Evolutionary conservation across 2,329 filamentous ascomycete genomes (phyloP).

Genomic region (Fusarium humuli): DNA sequence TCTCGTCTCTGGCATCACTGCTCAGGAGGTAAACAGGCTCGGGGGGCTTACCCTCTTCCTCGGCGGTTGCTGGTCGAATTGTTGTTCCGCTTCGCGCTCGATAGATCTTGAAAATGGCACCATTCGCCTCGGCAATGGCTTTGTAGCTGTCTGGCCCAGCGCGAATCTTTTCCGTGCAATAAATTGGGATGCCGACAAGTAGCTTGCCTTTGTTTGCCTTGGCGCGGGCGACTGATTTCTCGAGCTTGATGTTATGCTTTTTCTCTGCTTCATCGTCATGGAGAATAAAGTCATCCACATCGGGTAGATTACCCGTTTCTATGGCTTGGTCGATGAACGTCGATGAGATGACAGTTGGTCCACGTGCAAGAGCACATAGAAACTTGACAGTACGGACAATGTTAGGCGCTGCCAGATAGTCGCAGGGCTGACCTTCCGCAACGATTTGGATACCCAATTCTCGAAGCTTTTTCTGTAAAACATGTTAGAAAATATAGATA

Average conservation of each 20-base stretch:
- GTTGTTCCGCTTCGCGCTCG: conserved; percentile 76
- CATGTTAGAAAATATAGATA: conserved; percentile 33
- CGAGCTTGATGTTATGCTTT: conserved; percentile 75
- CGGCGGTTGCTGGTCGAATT: conserved; percentile 72
- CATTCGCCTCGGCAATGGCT: conserved; percentile 88
- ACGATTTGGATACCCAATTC: conserved; percentile 85
- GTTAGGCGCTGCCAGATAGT: conserved; percentile 87
- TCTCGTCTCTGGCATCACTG: conserved; percentile 73
- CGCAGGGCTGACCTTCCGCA: conserved; percentile 78
- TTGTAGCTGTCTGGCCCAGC: conserved; percentile 88
- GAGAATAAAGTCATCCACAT: conserved; percentile 74
- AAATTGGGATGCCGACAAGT: conserved; percentile 80
- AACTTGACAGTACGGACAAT: conserved; percentile 95
- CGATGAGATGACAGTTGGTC: conserved; percentile 80
- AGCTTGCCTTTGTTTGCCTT: conserved; percentile 81
- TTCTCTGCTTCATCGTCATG: conserved; percentile 79
- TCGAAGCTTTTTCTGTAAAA: conserved; percentile 77
- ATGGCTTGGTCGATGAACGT: conserved; percentile 84
- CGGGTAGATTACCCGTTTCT: conserved; percentile 72
- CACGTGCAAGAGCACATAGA: conserved; percentile 84
- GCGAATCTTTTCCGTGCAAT: conserved; percentile 82
- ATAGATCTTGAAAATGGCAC: conserved; percentile 84
- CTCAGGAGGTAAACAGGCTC: conserved; percentile 88
- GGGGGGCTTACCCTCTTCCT: conserved; percentile 71
- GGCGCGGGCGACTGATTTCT: conserved; percentile 76